phyloP scores from a whole-genome alignment of 225 moss, liverwort and hornwort genomes.

The Polytrichum commune region DNA sequence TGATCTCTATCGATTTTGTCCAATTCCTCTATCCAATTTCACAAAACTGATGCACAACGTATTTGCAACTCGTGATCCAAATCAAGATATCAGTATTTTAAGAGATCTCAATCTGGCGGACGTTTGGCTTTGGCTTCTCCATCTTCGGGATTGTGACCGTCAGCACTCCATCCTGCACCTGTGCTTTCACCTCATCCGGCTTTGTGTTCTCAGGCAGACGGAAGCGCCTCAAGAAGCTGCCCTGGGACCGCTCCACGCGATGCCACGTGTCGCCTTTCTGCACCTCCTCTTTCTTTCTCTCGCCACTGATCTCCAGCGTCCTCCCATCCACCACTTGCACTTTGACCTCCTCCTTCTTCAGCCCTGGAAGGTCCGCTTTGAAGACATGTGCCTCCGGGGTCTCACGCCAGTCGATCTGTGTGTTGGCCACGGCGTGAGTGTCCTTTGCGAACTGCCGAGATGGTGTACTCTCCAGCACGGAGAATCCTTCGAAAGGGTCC shows the following conservation, averaged over 20 bases:
- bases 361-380: constrained; percentile 46
- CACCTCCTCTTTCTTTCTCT: constrained; percentile 46
- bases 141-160: constrained; percentile 59
- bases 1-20: no score
- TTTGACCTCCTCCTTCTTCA: constrained; percentile 55
- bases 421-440: constrained; percentile 32
- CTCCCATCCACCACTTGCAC: constrained; percentile 44
- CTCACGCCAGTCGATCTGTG: constrained; percentile 52
- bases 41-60: no score
- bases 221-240: constrained; percentile 46
- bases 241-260: constrained; percentile 44
- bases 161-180: constrained; percentile 49
- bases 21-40: no score
- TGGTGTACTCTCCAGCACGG: constrained; percentile 28
- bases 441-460: constrained; percentile 39
- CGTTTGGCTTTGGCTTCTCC: constrained; percentile 33
- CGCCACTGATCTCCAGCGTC: constrained; percentile 47
- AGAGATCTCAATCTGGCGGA: constrained; percentile 27
- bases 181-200: constrained; percentile 39
- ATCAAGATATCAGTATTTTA: neutral
- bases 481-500: constrained; percentile 44
- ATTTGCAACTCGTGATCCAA: no score
- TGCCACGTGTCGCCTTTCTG: constrained; percentile 41
- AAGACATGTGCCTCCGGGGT: constrained; percentile 44
- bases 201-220: constrained; percentile 38